Base-by-base conservation (phyloP, 805 yeast species). In the Yamadazyma insecticola region DNA sequence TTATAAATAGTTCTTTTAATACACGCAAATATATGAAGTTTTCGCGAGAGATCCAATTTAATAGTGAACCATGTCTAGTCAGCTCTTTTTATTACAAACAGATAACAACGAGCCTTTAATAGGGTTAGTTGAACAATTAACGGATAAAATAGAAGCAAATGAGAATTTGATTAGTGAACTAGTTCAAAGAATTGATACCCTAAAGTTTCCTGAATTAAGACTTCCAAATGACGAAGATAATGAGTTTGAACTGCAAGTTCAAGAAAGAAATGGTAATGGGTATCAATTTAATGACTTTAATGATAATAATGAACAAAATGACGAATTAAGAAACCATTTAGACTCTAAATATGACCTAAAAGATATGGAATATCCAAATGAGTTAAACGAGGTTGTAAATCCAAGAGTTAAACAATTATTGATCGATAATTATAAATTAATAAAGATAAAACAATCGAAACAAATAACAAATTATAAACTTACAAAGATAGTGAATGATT, bases 61-160 rank as follows among this genome's bases (percentile, higher is more conserved):
- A 13, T 9, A 5, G 11, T 13, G 25, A 23, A 5, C 12, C 20
- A 22, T 29, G 26, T 16, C 26, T 22, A 22, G 13, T 8, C 24
- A 9, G 13, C 29, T 38, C 28, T 48, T 43, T 26, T 33, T 48
- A 13, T 33, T 48, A n/a, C 48, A 47, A 30, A 47, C 51, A 15
- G 70, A 63, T 32, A 59, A 54, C 35, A 47, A 54, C 28, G 50
- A 51, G 28, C 63, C 65, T 4, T 43, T 63, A 11, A 16, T 47
- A 2, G 50, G 40, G 1, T 33, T 55, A 3, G 39, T 58, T 1
- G 43, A 44, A 10, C 43, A 48, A 16, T 38, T 60, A n/a, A 36
- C 42, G 7, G 3, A 26, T 1, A 46, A 47, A 24, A 41, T 63
- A 5, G 39, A 38, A 13, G 37, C 46, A 27, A 63, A 60, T 39